Conservation (phyloP, 2,329 filamentous ascomycete genomes). For the Trichophyton equinum region DNA sequence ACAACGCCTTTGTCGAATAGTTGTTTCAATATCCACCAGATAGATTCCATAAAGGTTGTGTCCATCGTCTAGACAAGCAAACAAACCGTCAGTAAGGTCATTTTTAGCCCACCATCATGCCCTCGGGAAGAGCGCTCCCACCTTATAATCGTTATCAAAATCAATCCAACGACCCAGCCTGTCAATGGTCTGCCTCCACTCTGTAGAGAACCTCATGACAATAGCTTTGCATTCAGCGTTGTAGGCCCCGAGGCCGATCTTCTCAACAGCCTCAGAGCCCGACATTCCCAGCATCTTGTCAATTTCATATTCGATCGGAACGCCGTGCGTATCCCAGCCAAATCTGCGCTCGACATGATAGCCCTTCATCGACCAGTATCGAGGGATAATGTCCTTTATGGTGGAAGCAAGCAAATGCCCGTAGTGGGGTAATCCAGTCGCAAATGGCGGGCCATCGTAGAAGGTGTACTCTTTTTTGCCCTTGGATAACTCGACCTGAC, state of each 20-base stretch:
- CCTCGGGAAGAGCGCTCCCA: conserved; percentile 18
- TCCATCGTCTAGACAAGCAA: conserved; percentile 61
- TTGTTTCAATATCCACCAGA: conserved; percentile 96
- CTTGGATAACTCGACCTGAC: conserved; percentile 74
- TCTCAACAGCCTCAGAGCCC: conserved; percentile 71
- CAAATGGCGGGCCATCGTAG: conserved; percentile 77
- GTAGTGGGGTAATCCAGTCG: conserved; percentile 57
- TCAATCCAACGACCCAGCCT: conserved; percentile 90
- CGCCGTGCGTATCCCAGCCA: conserved; percentile 89
- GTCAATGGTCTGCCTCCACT: conserved; percentile 83
- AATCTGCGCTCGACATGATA: conserved; percentile 85
- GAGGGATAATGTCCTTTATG: conserved; percentile 92
- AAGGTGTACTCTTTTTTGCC: conserved; percentile 81
- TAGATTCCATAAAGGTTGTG: conserved; percentile 84
- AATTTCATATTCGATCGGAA: conserved; percentile 94
- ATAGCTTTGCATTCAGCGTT: conserved; percentile 85
- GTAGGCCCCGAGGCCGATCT: conserved; percentile 78
- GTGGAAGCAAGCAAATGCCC: conserved; percentile 78
- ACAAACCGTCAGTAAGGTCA: background rate
- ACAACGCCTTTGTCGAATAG: conserved; percentile 80
- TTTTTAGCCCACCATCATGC: background rate
- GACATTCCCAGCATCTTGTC: conserved; percentile 90
- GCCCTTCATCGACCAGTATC: conserved; percentile 97
- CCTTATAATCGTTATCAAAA: conserved; percentile 96
- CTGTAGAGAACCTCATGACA: conserved; percentile 77